A percentile compares a stretch with the other conserved stretches of the same genome.
phyloP scores from a whole-genome alignment of 345 rosid genomes.

The Eucalyptus dawsonii region DNA sequence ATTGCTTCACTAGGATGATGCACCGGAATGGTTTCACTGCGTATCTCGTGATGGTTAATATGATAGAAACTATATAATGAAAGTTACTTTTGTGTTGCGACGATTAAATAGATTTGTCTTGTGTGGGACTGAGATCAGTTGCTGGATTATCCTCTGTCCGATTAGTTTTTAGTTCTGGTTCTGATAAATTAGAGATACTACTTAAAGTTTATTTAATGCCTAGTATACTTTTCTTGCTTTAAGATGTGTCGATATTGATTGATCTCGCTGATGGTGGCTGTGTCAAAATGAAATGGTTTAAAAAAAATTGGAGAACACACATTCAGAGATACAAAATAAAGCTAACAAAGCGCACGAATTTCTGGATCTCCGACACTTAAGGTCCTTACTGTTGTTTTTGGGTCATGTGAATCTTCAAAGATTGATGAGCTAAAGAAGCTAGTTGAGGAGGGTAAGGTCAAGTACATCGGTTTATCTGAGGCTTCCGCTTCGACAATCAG shows the following conservation, averaged over 20 bases:
- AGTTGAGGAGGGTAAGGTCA: conserved; percentile 52
- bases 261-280: not conserved
- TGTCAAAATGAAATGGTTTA: conserved; percentile 10
- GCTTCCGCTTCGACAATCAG: conserved; percentile 76
- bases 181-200: not conserved
- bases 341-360: not conserved
- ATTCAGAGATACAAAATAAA: conserved; percentile 15
- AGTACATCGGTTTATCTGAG: conserved; percentile 63
- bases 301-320: conserved; percentile 60
- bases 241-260: not conserved
- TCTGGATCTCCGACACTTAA: not conserved
- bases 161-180: not conserved
- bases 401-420: not conserved
- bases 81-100: not conserved
- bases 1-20: not conserved
- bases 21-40: not conserved
- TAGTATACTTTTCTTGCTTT: not conserved
- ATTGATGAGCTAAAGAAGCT: not conserved
- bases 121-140: not conserved
- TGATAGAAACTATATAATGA: not conserved
- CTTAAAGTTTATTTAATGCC: not conserved
- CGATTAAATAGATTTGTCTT: not conserved
- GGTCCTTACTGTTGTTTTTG: not conserved
- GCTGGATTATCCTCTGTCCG: not conserved
- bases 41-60: not conserved